Evolutionary conservation across 140 eudicot genomes (phyloP), one percentile per base, ranked within the genome.

Genomic region (Flaveria floridana): DNA sequence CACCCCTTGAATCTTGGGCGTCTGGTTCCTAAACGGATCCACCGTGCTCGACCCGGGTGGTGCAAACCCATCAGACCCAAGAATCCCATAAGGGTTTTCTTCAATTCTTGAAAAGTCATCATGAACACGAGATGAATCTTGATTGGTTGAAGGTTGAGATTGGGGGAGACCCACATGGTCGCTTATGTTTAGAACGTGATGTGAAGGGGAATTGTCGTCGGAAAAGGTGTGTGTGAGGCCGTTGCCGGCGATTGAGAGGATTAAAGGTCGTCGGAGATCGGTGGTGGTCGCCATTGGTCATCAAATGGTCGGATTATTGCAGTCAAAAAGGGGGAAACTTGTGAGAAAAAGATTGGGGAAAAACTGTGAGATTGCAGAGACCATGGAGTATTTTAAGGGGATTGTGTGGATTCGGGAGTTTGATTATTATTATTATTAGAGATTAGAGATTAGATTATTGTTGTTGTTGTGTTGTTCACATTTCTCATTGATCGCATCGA

Each of bases 1-100:
- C 16, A 94, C 37, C 59, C 97, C 97, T 70, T 80, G 86, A 51
- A 94, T 84, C 37, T 20, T 72, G 1, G 81, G 73, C 15, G 99
- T 94, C 70, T 84, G 87, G 70, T 94, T 94, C 48, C 91, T 79
- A 75, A 90, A 94, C 76, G 99, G 97, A 48, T 94, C 97, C 48
- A 91, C 74, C 15, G 90, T 85, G 25, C 83, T 75, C 14, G 99
- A 74, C 30, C 46, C 85, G 6, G 89, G 85, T 44, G 87, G 73
- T n/a, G 79, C 84, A 74, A 82, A 74, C 61, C 85, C 89, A 19
- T 56, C 79, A 2, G 87, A 85, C 63, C 94, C 97, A 21, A 90
- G 63, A 61, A 88, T 76, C 76, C 62, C 78, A 74, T 48, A 94
- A 1, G 91, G 95, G 77, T 81, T 85, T 12, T 50, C 80, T 12